Percentiles rank a stretch among this genome's conserved stretches.
phyloP scores from a whole-genome alignment of 106 monocot species.

The Platanthera zijinensis region DNA sequence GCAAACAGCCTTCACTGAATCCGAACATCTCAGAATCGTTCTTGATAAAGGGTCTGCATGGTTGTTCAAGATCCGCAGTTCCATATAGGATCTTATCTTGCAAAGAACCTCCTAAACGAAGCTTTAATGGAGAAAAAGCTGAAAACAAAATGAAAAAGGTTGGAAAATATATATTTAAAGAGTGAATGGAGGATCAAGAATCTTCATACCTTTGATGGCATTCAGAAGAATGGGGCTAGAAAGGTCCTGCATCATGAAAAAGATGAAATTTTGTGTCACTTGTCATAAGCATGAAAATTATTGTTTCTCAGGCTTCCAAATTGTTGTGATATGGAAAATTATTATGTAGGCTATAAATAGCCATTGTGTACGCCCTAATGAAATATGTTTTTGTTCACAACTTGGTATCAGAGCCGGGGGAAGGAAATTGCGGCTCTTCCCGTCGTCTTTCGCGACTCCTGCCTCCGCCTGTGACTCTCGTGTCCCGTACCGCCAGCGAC shows the following conservation, averaged over 20 bases:
- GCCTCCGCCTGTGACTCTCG: too few species aligned
- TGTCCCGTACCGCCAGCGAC: too few species aligned
- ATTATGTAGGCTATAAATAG: too few species aligned
- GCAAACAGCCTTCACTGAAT: conserved; percentile 75
- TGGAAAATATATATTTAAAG: not conserved
- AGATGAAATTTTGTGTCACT: conserved; percentile 43
- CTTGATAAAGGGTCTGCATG: conserved; percentile 44
- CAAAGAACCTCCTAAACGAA: conserved; percentile 75
- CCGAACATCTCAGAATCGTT: conserved; percentile 72
- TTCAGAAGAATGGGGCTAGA: conserved; percentile 57
- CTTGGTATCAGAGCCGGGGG: too few species aligned
- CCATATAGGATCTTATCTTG: conserved; percentile 88
- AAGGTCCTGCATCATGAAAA: conserved; percentile 68
- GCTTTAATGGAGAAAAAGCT: conserved; percentile 76
- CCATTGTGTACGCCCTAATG: too few species aligned
- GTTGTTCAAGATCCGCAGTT: conserved; percentile 16
- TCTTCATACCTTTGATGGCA: conserved; percentile 65
- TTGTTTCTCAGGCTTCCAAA: too few species aligned
- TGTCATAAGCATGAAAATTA: not conserved
- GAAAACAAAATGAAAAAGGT: conserved; percentile 3
- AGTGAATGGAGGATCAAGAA: not conserved
- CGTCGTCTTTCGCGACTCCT: too few species aligned
- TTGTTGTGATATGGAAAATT: too few species aligned
- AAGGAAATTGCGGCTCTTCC: too few species aligned
- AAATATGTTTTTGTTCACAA: too few species aligned